Base-by-base conservation (phyloP, 176 grass and related monocot species). In the Rhipidocladum racemiflorum region DNA sequence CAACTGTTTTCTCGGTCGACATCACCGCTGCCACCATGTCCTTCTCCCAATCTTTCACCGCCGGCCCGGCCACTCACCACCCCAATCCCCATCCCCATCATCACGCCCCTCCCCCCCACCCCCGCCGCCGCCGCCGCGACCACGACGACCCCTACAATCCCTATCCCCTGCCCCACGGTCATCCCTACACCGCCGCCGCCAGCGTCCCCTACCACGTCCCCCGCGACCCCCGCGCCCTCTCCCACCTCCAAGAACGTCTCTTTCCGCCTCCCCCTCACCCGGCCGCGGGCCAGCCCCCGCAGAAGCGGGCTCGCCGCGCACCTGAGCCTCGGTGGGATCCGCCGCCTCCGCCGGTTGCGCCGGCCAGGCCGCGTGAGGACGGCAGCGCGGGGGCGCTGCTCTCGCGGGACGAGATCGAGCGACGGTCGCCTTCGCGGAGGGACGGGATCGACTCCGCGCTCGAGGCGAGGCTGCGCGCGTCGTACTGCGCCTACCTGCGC, bases 371-470 rank as follows among this genome's bases (percentile, higher is more conserved):
- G 35, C 25, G 16, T 21, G 66, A 74, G 27, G 85, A 61, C 21
- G 74, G 20, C 8, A 18, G 6, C 36, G 38, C 36, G 5, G 66
- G n/a, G 48, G 65, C 80, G n/a, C 74, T 93, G 35, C 45, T 93
- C 10, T 88, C 88, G n/a, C 80, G 85, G 56, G 82, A 80, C 55
- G 91, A 90, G 85, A 88, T 93, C 63, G 91, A 93, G 85, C 79
- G 85, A 65, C 77, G 82, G 38, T 93, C 91, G 55, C 91, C 91
- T 2, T 93, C 91, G 9, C 75, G 88, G 20, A 88, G 77, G 78
- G 88, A 93, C 36, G 91, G 91, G 29, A 93, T 93, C 36, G 85
- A 90, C 81, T 76, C 88, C 9, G 76, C 67, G n/a, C 75, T 72
- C 7, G 91, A 93, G 74, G 81, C 82, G 1, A 84, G 88, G 78